Conservation (phyloP, 768 basidiomycete genomes). For the Tulasnella sp. region DNA sequence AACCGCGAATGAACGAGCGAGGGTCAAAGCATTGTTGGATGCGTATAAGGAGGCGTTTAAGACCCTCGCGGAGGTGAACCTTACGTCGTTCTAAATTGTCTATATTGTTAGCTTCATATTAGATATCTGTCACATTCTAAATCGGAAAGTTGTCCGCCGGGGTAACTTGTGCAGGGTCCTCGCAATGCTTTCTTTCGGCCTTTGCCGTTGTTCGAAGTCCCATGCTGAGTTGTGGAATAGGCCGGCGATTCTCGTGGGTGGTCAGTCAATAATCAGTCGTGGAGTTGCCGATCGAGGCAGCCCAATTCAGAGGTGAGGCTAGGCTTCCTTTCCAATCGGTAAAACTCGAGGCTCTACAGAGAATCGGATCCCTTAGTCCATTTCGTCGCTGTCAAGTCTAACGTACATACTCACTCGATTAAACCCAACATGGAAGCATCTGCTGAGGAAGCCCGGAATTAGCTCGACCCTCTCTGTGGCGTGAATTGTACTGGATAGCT, state of each 20-base stretch:
- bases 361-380: neutral
- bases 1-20: constrained; percentile 82
- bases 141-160: neutral
- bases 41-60: constrained; percentile 95
- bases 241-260: no score
- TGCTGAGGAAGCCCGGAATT: no score
- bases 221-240: no score
- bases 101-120: neutral
- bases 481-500: no score
- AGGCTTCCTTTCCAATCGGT: neutral
- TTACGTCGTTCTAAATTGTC: constrained; percentile 39
- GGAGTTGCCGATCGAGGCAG: no score
- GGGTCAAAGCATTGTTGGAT: constrained; percentile 90
- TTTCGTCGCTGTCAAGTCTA: no score
- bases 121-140: neutral
- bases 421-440: neutral
- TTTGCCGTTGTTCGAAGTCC: no score
- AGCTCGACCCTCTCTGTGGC: no score
- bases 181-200: no score
- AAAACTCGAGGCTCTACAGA: neutral
- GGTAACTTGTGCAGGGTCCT: no score
- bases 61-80: constrained; percentile 70
- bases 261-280: no score
- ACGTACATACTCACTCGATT: neutral
- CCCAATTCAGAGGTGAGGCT: neutral